Percentiles rank a stretch among this genome's conserved stretches.
Evolutionary conservation across 305 asterid genomes (phyloP).

Genomic region (Salvia sclarea): DNA sequence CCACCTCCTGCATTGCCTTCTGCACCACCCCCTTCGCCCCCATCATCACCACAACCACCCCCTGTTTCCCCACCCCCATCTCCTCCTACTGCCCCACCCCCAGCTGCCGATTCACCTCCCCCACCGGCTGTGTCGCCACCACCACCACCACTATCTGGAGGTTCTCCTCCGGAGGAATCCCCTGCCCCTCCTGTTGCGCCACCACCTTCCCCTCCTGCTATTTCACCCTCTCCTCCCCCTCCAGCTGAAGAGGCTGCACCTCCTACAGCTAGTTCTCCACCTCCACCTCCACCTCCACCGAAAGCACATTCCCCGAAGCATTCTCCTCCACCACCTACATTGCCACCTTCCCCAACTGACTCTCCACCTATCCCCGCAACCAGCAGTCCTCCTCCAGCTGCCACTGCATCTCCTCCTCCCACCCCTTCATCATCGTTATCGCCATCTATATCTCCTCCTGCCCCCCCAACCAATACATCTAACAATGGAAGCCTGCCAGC

Average conservation of each 20-base stretch:
- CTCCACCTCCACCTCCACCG: slow-evolving; percentile 59
- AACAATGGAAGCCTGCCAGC: slow-evolving; percentile 34
- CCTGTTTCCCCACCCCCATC: slow-evolving; percentile 34
- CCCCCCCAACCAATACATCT: slow-evolving; percentile 39
- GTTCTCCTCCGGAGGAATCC: slow-evolving; percentile 46
- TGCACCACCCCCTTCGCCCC: slow-evolving; percentile 41
- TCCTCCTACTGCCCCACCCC: slow-evolving; percentile 41
- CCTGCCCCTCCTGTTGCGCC: slow-evolving; percentile 45
- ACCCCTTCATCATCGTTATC: slow-evolving; percentile 35
- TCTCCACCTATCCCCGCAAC: slow-evolving; percentile 39
- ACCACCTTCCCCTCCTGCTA: slow-evolving; percentile 49
- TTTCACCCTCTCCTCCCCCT: slow-evolving; percentile 49
- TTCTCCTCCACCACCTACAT: slow-evolving; percentile 44
- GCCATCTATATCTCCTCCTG: slow-evolving; percentile 45
- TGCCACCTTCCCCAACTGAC: slow-evolving; percentile 40
- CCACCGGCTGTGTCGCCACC: slow-evolving; percentile 37
- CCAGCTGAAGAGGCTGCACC: slow-evolving; percentile 41
- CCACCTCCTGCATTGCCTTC: slow-evolving; percentile 39
- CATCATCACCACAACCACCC: slow-evolving; percentile 35
- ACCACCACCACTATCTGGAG: slow-evolving; percentile 29
- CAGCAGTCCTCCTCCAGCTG: slow-evolving; percentile 33
- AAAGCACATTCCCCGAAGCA: slow-evolving; percentile 40
- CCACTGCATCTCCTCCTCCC: slow-evolving; percentile 38
- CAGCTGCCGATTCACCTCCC: slow-evolving; percentile 48
- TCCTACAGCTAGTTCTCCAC: slow-evolving; percentile 45